Evolutionary conservation across 164 flowering plant genomes (phyloP).

Genomic region (Saururus chinensis): DNA sequence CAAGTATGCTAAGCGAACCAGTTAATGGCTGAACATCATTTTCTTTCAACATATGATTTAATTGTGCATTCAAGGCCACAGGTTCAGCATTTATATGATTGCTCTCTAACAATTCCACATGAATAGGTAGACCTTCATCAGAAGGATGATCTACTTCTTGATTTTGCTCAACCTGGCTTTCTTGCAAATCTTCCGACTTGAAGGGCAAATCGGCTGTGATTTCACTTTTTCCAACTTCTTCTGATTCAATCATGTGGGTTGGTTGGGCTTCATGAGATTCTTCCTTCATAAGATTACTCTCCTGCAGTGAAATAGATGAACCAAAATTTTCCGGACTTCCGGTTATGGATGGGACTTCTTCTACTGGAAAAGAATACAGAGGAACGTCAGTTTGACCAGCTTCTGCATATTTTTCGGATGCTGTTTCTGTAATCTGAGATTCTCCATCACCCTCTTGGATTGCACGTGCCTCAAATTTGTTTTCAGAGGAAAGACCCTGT

Average conservation of each 20-base stretch:
- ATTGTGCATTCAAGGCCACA: slow-evolving; percentile 20
- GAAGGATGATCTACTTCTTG: slow-evolving; percentile 16
- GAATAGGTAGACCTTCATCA: slow-evolving; percentile 16
- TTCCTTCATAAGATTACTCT: slow-evolving; percentile 23
- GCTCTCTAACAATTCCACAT: slow-evolving; percentile 19
- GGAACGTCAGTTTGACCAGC: slow-evolving; percentile 19
- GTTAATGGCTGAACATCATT: slow-evolving; percentile 18
- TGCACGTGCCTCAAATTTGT: slow-evolving; percentile 22
- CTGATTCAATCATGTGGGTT: slow-evolving; percentile 11
- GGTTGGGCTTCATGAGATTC: slow-evolving; percentile 24
- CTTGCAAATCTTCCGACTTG: slow-evolving; percentile 14
- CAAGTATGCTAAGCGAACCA: slow-evolving; percentile 9
- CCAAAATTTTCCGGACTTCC: slow-evolving; percentile 21
- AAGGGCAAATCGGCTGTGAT: slow-evolving; percentile 16
- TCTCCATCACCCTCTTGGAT: slow-evolving; percentile 15
- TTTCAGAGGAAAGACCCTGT: slow-evolving; percentile 16
- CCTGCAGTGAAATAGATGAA: slow-evolving; percentile 8
- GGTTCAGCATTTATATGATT: slow-evolving; percentile 14
- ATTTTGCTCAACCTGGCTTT: slow-evolving; percentile 19
- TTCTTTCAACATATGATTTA: slow-evolving; percentile 14
- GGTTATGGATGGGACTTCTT: slow-evolving; percentile 14
- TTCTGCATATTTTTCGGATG: slow-evolving; percentile 6
- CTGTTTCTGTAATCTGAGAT: slow-evolving; percentile 12
- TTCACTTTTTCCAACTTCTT: slow-evolving; percentile 13
- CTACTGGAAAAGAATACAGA: slow-evolving; percentile 4